phyloP scores from a whole-genome alignment of 352 stramenopile genomes.

The Phytophthora tubulina region DNA sequence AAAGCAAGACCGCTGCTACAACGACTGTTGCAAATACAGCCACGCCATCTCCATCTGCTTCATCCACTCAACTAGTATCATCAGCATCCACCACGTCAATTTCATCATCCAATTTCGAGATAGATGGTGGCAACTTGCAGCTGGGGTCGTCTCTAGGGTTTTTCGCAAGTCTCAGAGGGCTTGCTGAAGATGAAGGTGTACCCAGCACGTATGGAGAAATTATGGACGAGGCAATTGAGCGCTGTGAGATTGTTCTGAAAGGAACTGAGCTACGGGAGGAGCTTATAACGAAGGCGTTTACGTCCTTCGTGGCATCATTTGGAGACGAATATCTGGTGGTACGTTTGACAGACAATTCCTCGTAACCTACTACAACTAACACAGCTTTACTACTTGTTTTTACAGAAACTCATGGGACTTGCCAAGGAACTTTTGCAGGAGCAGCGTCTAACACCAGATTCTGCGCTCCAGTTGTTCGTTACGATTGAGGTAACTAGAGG shows the following conservation, averaged over 20 bases:
- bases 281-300: constrained; percentile 76
- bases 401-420: constrained; percentile 66
- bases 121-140: constrained; percentile 38
- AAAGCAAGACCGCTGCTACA: constrained; percentile 30
- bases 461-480: constrained; percentile 72
- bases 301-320: constrained; percentile 63
- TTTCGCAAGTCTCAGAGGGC: constrained; percentile 61
- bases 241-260: constrained; percentile 75
- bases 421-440: constrained; percentile 76
- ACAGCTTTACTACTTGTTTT: background rate
- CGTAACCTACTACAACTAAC: background rate
- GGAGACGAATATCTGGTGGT: constrained; percentile 76
- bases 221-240: constrained; percentile 56
- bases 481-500: constrained; percentile 57
- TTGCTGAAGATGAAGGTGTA: constrained; percentile 58
- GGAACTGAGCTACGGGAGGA: constrained; percentile 73
- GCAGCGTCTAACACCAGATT: constrained; percentile 62
- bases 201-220: constrained; percentile 44
- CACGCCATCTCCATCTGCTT: constrained; percentile 33
- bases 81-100: constrained; percentile 30
- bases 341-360: constrained; percentile 14
- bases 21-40: constrained; percentile 9
- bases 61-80: constrained; percentile 39
- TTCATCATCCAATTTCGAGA: constrained; percentile 66
- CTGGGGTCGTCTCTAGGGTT: constrained; percentile 54